Evolutionary conservation across 495 filamentous ascomycete species (phyloP).

Genomic region (Podospora pseudocomata): DNA sequence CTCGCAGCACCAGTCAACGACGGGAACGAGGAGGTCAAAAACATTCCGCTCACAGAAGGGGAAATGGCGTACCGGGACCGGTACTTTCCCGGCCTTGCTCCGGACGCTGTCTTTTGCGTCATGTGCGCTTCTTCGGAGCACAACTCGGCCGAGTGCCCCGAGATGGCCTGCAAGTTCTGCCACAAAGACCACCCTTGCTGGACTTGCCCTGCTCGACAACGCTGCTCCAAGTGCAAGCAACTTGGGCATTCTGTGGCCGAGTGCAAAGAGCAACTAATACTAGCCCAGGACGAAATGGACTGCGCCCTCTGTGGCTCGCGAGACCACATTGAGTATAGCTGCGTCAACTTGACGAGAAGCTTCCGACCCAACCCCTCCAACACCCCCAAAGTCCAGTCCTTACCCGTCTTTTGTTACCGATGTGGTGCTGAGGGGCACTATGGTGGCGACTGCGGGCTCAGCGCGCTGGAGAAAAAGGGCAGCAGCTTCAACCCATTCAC

Average conservation of each 20-base stretch:
- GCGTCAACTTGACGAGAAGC: conserved; percentile 39
- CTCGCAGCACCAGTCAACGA: not conserved
- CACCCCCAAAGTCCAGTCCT: conserved; percentile 34
- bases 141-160: conserved; percentile 30
- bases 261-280: conserved; percentile 37
- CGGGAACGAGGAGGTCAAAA: not conserved
- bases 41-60: conserved; percentile 12
- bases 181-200: conserved; percentile 31
- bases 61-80: conserved; percentile 27
- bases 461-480: conserved; percentile 11
- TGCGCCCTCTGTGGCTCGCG: conserved; percentile 37
- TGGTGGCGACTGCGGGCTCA: conserved; percentile 34
- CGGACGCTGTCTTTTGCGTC: conserved; percentile 35
- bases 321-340: conserved; percentile 33
- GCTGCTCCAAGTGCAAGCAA: conserved; percentile 41
- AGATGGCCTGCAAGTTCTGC: conserved; percentile 36
- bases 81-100: conserved; percentile 40
- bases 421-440: conserved; percentile 42
- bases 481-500: conserved; percentile 35
- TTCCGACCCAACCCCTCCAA: conserved; percentile 24
- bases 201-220: conserved; percentile 35
- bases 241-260: conserved; percentile 31
- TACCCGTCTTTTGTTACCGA: conserved; percentile 41
- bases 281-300: conserved; percentile 30
- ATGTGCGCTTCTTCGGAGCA: conserved; percentile 39